Base-by-base conservation (phyloP, 768 basidiomycete genomes). In the Calvatia gigantea region DNA sequence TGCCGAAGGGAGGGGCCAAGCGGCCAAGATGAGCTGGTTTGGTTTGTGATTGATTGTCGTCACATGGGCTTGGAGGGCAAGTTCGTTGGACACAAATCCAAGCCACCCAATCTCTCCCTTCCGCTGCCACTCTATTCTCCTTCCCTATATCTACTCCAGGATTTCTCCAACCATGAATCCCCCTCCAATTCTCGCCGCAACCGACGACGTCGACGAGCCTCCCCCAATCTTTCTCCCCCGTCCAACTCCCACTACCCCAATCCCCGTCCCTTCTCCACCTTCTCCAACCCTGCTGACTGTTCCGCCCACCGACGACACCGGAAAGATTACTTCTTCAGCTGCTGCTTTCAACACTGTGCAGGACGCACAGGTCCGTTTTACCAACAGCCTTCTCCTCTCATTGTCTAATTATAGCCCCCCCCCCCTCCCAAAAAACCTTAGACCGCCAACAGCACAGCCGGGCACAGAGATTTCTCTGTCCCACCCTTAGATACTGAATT, bases 71-170 rank as follows among this genome's bases (percentile, higher is more conserved):
- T 28, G 28, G 46, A 33, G 19, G 31, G 32, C 39, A 31, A 14
- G n/a, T n/a, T 27, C 8, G 33, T 17, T 39, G 37, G 25, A 27
- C 35, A 53, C 42, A 46, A 54, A 44, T 38, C 52, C 52, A 45
- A 39, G 41, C 43, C 51, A 53, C 32, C 44, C 52, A 51, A 51
- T 51, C 50, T 41, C 37, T 41, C 50, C 38, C 41, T 14, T 42
- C 48, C 48, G 32, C 46, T 48, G 39, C 44, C 51, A 54, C 51
- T 57, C 54, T 56, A 41, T 50, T 62, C 42, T 49, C 54, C 54
- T 55, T n/a, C 59, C 60, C 61, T 66, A 60, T 58, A 64, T 39
- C 53, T 64, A 53, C 62, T 62, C 57, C 45, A 58, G 54, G 57
- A 25, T 32, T 29, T 41, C 41, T 17, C 50, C 56, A 31, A 45